Conservation (phyloP, 2,329 filamentous ascomycete genomes). For the Diplodia corticola region DNA sequence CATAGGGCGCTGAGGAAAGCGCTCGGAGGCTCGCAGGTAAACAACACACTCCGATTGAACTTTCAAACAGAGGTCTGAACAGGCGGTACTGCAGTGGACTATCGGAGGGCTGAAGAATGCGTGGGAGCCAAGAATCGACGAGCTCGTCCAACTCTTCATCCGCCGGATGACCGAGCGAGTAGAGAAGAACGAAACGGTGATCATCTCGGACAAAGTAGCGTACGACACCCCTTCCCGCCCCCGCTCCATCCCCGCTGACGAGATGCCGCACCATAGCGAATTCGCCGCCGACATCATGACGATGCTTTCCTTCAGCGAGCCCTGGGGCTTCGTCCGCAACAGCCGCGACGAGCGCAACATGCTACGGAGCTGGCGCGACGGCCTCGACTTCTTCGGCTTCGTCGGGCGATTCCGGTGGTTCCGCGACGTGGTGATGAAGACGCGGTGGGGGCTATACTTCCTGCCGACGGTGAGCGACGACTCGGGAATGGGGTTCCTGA, state of each 20-base stretch:
- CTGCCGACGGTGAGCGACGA: conserved; percentile 35
- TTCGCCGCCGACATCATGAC: conserved; percentile 47
- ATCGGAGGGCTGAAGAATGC: conserved; percentile 42
- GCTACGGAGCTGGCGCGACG: conserved; percentile 41
- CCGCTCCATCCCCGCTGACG: background rate
- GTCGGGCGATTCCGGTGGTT: conserved; percentile 29
- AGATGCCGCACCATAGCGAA: conserved; percentile 27
- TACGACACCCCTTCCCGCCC: conserved; percentile 4
- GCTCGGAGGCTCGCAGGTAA: conserved; percentile 30
- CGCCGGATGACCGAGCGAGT: conserved; percentile 36
- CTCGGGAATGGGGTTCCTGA: conserved; percentile 41
- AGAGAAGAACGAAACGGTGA: conserved; percentile 29
- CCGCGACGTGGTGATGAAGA: conserved; percentile 38
- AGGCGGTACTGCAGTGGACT: conserved; percentile 32
- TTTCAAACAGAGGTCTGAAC: background rate
- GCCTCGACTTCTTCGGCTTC: conserved; percentile 42
- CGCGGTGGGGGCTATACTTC: conserved; percentile 28
- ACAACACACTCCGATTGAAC: rapidly evolving
- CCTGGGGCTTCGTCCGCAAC: conserved; percentile 44
- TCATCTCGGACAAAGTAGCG: conserved; percentile 41
- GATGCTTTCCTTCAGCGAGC: conserved; percentile 40
- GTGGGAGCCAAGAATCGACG: conserved; percentile 43
- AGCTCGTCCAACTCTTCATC: conserved; percentile 37
- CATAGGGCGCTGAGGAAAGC: conserved; percentile 42
- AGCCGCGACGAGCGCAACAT: conserved; percentile 42